Conservation (phyloP, 2,329 filamentous ascomycete species). For the Leptoxyphium fumago region DNA sequence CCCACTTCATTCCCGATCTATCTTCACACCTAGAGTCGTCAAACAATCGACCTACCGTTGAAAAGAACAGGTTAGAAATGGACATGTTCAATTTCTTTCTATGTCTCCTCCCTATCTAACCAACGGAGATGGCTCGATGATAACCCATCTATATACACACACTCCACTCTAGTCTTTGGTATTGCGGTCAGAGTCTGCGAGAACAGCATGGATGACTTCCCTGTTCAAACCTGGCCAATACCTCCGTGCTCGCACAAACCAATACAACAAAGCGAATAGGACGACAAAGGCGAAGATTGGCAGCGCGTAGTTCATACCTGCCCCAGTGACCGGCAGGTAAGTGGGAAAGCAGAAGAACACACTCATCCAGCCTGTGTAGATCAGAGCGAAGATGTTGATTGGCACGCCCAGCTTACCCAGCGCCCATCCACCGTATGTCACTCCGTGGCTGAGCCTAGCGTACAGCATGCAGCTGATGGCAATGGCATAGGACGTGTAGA, state of each 20-base stretch:
- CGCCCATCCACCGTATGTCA: slow-evolving; percentile 8
- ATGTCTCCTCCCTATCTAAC: background rate
- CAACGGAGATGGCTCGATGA: background rate
- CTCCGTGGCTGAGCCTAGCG: slow-evolving; percentile 1
- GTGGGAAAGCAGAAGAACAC: slow-evolving; percentile 13
- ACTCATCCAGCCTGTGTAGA: slow-evolving; percentile 11
- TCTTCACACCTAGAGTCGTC: background rate
- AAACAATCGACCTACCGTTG: background rate
- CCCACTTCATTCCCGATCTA: background rate
- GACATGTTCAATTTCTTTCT: background rate
- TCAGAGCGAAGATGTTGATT: slow-evolving; percentile 12
- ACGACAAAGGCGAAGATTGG: slow-evolving; percentile 11
- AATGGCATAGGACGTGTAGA: slow-evolving; percentile 13
- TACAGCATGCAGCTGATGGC: slow-evolving; percentile 12
- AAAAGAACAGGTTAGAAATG: background rate
- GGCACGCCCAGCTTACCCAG: slow-evolving; percentile 9
- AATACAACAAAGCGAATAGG: slow-evolving; percentile 8
- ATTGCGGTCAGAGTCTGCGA: slow-evolving; percentile 2
- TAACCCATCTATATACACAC: background rate
- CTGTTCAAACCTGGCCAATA: slow-evolving; percentile 10
- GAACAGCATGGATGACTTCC: slow-evolving; percentile 9
- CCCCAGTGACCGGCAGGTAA: slow-evolving; percentile 10
- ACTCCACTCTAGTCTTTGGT: slow-evolving; percentile 2
- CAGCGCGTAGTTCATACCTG: slow-evolving; percentile 12
- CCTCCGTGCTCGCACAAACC: slow-evolving; percentile 7